These are phyloP conservation scores for Notholithocarpus densiflorus DNA, from an alignment of 306 rosid species.

Conservation along the genomic window DNA sequence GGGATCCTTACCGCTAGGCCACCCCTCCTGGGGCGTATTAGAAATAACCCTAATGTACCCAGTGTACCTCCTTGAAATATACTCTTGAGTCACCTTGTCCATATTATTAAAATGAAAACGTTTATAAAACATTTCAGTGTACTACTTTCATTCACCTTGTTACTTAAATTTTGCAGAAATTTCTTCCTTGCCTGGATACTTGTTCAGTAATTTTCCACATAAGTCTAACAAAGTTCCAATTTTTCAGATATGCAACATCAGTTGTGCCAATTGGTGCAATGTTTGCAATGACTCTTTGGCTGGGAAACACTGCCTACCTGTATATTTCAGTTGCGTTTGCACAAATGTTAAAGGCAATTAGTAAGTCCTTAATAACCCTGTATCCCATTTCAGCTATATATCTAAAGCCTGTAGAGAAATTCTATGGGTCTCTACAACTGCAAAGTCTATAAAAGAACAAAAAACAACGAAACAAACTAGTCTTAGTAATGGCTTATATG, in stretches of 20 bases:
- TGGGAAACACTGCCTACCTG: constrained; percentile 97
- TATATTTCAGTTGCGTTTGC: constrained; percentile 98
- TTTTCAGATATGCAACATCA: constrained; percentile 77
- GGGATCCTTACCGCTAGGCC: too few species aligned
- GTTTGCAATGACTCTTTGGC: constrained; percentile 99
- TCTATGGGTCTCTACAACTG: constrained; percentile 5
- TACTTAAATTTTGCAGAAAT: background rate
- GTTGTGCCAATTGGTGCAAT: constrained; percentile 96
- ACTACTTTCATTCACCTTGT: background rate
- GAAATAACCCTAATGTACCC: background rate
- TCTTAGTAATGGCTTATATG: too few species aligned
- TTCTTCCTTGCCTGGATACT: background rate
- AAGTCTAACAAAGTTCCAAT: constrained; percentile 31
- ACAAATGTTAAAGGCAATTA: constrained; percentile 97
- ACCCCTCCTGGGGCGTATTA: too few species aligned
- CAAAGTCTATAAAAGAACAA: background rate
- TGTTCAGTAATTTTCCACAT: constrained; percentile 5
- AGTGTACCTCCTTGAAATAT: background rate
- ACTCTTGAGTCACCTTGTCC: background rate
- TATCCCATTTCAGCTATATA: constrained; percentile 17
- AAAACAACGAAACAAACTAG: too few species aligned
- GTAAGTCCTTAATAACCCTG: constrained; percentile 51
- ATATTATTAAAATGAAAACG: background rate
- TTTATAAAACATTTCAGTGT: background rate
- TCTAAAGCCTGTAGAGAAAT: constrained; percentile 12